phyloP scores from a whole-genome alignment of 768 basidiomycete species.

The Mrakia hoshinonis region DNA sequence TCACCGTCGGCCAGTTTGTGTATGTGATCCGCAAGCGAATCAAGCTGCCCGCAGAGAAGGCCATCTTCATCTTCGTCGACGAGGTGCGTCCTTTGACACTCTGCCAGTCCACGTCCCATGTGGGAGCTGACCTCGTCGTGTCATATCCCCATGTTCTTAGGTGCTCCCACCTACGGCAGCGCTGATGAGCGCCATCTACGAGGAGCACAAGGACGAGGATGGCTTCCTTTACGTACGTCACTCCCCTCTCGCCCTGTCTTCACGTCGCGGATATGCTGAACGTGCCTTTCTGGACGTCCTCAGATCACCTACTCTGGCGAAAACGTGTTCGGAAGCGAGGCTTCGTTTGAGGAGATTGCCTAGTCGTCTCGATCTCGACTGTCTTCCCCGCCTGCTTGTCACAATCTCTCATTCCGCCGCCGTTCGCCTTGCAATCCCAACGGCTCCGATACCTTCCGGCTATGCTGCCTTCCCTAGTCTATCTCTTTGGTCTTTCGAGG shows the following conservation, averaged over 20 bases:
- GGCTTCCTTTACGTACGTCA: constrained; percentile 81
- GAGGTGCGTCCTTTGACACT: constrained; percentile 45
- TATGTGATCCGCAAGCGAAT: constrained; percentile 99
- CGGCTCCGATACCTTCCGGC: too few species aligned
- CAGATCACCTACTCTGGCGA: constrained; percentile 79
- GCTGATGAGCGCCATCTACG: constrained; percentile 96
- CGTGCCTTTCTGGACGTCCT: too few species aligned
- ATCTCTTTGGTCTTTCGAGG: too few species aligned
- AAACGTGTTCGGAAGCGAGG: constrained; percentile 70
- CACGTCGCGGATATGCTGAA: too few species aligned
- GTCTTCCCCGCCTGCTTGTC: too few species aligned
- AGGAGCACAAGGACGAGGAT: constrained; percentile 99
- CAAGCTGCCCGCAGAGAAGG: constrained; percentile 99
- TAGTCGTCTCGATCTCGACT: not conserved
- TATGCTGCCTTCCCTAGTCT: too few species aligned
- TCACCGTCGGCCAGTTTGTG: constrained; percentile 96
- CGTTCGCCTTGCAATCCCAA: too few species aligned
- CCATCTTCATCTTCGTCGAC: constrained; percentile 99
- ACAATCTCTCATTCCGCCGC: too few species aligned
- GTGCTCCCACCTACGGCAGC: constrained; percentile 96
- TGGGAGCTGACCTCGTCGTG: too few species aligned
- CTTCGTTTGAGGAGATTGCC: constrained; percentile 28
- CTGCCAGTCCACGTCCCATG: not conserved
- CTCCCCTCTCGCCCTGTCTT: not conserved
- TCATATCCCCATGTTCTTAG: too few species aligned